Conservation (phyloP, 805 yeast species). For the Suhomyces tanzawaensis region DNA sequence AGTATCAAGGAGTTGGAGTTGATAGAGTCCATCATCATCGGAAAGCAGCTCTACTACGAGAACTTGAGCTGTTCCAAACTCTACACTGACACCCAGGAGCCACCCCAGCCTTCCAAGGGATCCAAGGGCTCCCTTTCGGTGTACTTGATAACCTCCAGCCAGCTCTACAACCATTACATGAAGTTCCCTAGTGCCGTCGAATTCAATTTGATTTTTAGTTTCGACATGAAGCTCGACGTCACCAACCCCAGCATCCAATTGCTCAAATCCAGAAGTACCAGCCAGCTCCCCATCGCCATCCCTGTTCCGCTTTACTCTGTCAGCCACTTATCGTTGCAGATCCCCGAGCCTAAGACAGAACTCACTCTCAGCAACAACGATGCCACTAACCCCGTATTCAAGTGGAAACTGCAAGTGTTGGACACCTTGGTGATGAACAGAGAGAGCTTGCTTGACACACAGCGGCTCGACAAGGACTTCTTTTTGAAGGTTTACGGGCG, state of each 20-base stretch:
- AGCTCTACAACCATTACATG: constrained; percentile 32
- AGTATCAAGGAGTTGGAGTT: constrained; percentile 71
- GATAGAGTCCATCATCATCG: constrained; percentile 75
- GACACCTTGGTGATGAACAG: constrained; percentile 31
- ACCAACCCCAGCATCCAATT: constrained; percentile 37
- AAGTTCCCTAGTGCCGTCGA: constrained; percentile 16
- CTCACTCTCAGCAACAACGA: constrained; percentile 14
- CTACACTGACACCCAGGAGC: constrained; percentile 39
- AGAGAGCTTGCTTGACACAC: constrained; percentile 17
- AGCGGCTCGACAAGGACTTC: constrained; percentile 12
- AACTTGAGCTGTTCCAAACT: constrained; percentile 67
- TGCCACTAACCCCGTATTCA: constrained; percentile 17
- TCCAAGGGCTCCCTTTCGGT: constrained; percentile 14
- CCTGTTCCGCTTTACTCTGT: constrained; percentile 36
- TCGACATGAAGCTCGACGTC: constrained; percentile 32
- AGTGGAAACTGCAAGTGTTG: constrained; percentile 33
- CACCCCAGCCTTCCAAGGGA: neutral
- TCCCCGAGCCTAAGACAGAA: constrained; percentile 21
- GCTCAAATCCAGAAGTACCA: constrained; percentile 19
- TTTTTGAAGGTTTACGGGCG: constrained; percentile 27
- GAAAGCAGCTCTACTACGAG: constrained; percentile 61
- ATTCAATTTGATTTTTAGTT: constrained; percentile 35
- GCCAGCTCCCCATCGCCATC: constrained; percentile 31
- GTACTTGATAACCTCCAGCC: constrained; percentile 30
- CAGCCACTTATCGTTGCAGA: constrained; percentile 26